A percentile compares a stretch with the other conserved stretches of the same genome.
These are phyloP conservation scores for Leersia perrieri DNA, from an alignment of 176 grass and related monocot genomes.

Conservation along the genomic window DNA sequence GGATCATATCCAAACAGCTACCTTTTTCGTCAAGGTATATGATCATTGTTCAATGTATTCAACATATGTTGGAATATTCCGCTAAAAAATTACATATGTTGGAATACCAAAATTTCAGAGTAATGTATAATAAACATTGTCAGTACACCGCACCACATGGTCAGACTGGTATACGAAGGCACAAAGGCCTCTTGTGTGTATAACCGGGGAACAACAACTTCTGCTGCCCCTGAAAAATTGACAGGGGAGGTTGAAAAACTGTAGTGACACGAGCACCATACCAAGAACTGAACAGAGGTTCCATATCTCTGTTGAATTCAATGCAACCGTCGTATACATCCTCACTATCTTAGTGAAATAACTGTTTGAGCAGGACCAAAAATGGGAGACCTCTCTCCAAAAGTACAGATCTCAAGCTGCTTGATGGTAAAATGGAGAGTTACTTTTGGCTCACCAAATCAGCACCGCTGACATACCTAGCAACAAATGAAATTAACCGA, in stretches of 20 bases:
- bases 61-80: background rate
- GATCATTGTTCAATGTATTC: background rate
- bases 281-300: slow-evolving; percentile 25
- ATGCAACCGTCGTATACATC: background rate
- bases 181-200: slow-evolving; percentile 28
- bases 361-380: slow-evolving; percentile 1
- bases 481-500: slow-evolving; percentile 87
- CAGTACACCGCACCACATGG: slow-evolving; percentile 24
- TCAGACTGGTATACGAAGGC: slow-evolving; percentile 14
- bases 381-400: background rate
- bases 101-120: background rate
- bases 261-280: slow-evolving; percentile 8
- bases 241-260: slow-evolving; percentile 16
- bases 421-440: background rate
- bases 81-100: too few species aligned
- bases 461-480: slow-evolving; percentile 82
- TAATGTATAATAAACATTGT: background rate
- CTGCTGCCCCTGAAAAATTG: slow-evolving; percentile 22
- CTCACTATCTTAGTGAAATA: slow-evolving; percentile 24
- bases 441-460: slow-evolving; percentile 74
- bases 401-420: slow-evolving; percentile 11
- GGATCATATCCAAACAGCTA: background rate
- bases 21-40: background rate
- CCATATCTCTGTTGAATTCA: slow-evolving; percentile 30
- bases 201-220: slow-evolving; percentile 10